phyloP scores from a whole-genome alignment of 2,329 filamentous ascomycete genomes.

The Cercospora nicotianae region DNA sequence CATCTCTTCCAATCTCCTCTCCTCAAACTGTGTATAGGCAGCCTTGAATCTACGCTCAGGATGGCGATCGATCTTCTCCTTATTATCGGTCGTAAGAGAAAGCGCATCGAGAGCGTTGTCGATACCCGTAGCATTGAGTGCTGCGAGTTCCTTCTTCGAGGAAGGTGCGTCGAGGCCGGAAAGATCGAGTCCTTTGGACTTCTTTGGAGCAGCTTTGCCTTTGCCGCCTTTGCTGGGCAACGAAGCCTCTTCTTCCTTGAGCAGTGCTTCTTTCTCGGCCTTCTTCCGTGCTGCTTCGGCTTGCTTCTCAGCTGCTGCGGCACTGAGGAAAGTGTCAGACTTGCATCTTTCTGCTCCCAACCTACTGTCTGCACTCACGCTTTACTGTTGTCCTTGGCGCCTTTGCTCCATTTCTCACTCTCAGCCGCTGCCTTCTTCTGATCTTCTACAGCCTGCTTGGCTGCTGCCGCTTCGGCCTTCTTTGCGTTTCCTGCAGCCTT shows the following conservation, averaged over 20 bases:
- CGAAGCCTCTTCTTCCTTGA: constrained; percentile 78
- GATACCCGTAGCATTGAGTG: constrained; percentile 82
- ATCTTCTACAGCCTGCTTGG: constrained; percentile 72
- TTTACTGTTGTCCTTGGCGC: constrained; percentile 79
- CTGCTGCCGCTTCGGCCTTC: constrained; percentile 84
- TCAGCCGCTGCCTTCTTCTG: constrained; percentile 67
- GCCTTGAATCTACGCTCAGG: constrained; percentile 86
- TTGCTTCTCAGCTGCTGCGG: constrained; percentile 80
- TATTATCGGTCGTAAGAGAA: constrained; percentile 60
- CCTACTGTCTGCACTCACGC: constrained; percentile 62
- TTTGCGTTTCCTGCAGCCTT: constrained; percentile 86
- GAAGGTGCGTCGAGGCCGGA: constrained; percentile 66
- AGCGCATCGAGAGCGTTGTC: constrained; percentile 91
- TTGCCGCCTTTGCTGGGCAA: constrained; percentile 65
- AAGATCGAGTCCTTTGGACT: constrained; percentile 67
- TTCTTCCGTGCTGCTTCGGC: constrained; percentile 83
- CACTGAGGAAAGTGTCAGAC: constrained; percentile 53
- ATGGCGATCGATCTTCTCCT: constrained; percentile 79
- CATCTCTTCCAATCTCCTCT: constrained; percentile 79
- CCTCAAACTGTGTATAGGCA: constrained; percentile 79
- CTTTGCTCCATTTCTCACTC: constrained; percentile 77
- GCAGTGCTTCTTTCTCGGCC: constrained; percentile 81
- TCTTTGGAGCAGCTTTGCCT: constrained; percentile 63
- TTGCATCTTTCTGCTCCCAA: neutral
- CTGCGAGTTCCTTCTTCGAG: constrained; percentile 50